These are phyloP conservation scores for Mycena amicta DNA, from an alignment of 768 basidiomycete species.

Conservation along the genomic window DNA sequence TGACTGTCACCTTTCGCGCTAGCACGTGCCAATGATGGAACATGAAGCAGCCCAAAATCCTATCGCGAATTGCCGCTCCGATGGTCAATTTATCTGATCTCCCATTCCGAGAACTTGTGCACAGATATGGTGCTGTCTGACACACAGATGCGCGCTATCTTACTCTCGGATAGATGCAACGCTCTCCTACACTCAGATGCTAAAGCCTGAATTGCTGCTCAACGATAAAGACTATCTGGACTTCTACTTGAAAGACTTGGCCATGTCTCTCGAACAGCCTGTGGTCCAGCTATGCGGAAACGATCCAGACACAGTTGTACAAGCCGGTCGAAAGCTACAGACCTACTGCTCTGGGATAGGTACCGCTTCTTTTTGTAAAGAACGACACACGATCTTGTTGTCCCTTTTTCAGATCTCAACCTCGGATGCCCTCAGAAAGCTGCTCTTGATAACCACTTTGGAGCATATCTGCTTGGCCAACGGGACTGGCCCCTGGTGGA, in stretches of 20 bases:
- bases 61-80: conserved; percentile 61
- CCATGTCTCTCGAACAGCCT: conserved; percentile 38
- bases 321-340: conserved; percentile 62
- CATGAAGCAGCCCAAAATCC: conserved; percentile 15
- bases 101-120: conserved; percentile 67
- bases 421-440: conserved; percentile 79
- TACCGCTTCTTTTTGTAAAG: conserved; percentile 37
- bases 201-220: conserved; percentile 60
- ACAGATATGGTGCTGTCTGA: conserved; percentile 62
- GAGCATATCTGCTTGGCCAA: conserved; percentile 73
- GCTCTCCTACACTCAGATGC: conserved; percentile 78
- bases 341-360: conserved; percentile 71
- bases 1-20: too few relatives aligned
- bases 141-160: too few relatives aligned
- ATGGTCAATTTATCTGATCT: conserved; percentile 84
- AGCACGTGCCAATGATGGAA: too few relatives aligned
- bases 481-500: conserved; percentile 74
- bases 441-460: conserved; percentile 67
- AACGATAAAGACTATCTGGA: conserved; percentile 68
- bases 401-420: conserved; percentile 76
- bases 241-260: conserved; percentile 61
- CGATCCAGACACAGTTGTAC: conserved; percentile 60
- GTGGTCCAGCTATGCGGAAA: conserved; percentile 78
- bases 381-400: too few relatives aligned
- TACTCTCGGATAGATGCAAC: too few relatives aligned